These are phyloP conservation scores for Skeletonema marinoi DNA, from an alignment of 108 stramenopile genomes.

Conservation along the genomic window DNA sequence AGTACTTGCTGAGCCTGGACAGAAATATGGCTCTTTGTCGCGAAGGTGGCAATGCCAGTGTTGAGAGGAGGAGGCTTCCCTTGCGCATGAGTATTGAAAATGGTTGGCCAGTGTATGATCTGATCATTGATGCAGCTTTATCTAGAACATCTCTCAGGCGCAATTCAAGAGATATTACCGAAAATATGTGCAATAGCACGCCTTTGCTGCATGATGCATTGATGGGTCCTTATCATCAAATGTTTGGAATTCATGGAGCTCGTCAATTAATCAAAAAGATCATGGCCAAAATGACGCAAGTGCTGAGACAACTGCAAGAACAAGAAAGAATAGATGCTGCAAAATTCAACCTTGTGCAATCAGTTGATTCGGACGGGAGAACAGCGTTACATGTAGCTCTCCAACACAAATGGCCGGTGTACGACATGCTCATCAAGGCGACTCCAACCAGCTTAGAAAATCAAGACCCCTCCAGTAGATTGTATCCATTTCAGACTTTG, in stretches of 20 bases:
- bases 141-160: conserved; percentile 9
- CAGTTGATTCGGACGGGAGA: conserved; percentile 20
- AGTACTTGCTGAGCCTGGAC: conserved; percentile 36
- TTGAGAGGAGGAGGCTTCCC: conserved; percentile 27
- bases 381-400: conserved; percentile 38
- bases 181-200: background rate
- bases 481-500: conserved; percentile 45
- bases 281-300: conserved; percentile 6
- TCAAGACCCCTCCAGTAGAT: conserved; percentile 29
- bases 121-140: conserved; percentile 31
- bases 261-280: conserved; percentile 49
- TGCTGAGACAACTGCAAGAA: background rate
- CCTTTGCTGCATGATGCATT: conserved; percentile 48
- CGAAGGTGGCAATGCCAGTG: conserved; percentile 16
- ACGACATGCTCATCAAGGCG: conserved; percentile 31
- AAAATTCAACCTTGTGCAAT: conserved; percentile 14
- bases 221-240: conserved; percentile 26
- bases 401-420: conserved; percentile 40
- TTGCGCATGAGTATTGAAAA: conserved; percentile 39
- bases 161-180: conserved; percentile 11
- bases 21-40: conserved; percentile 26
- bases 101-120: conserved; percentile 52
- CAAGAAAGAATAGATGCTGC: background rate
- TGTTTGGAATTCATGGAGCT: conserved; percentile 47
- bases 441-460: conserved; percentile 25